phyloP scores from a whole-genome alignment of 2,329 filamentous ascomycete genomes.

The Talaromyces sp. region DNA sequence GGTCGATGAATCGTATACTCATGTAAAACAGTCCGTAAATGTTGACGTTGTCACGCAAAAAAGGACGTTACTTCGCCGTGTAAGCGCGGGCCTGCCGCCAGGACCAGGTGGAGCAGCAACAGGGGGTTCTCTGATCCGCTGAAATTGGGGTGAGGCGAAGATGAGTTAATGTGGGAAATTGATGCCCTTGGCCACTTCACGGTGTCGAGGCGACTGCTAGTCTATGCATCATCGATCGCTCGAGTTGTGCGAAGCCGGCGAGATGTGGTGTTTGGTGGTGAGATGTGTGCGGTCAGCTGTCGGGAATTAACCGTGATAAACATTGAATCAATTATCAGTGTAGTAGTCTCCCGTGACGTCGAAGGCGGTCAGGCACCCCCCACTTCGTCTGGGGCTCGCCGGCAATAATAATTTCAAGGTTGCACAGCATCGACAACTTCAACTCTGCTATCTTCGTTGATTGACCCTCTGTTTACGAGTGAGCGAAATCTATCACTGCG shows the following conservation, averaged over 20 bases:
- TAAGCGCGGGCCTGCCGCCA: not conserved
- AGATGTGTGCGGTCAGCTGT: not conserved
- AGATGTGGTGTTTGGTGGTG: not conserved
- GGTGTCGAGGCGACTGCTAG: not conserved
- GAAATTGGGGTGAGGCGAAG: not conserved
- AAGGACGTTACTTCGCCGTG: not conserved
- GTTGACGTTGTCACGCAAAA: not conserved
- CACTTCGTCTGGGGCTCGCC: not conserved
- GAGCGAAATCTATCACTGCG: too few relatives aligned
- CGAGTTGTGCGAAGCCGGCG: not conserved
- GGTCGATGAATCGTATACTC: not conserved
- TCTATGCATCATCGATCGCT: not conserved
- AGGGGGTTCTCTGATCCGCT: not conserved
- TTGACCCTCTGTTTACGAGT: not conserved
- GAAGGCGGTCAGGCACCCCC: constrained; percentile 8
- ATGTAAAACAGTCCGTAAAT: not conserved
- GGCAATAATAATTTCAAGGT: not conserved
- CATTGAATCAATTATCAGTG: not conserved
- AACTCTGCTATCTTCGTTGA: not conserved
- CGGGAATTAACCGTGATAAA: not conserved
- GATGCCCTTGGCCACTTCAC: not conserved
- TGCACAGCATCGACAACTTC: not conserved
- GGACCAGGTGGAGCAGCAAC: not conserved
- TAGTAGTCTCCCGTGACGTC: constrained; percentile 2
- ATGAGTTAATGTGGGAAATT: not conserved